Percentiles rank a stretch among this genome's conserved stretches.
Evolutionary conservation across 148 eudicot genomes (phyloP).

Genomic region (Cornus kousa): DNA sequence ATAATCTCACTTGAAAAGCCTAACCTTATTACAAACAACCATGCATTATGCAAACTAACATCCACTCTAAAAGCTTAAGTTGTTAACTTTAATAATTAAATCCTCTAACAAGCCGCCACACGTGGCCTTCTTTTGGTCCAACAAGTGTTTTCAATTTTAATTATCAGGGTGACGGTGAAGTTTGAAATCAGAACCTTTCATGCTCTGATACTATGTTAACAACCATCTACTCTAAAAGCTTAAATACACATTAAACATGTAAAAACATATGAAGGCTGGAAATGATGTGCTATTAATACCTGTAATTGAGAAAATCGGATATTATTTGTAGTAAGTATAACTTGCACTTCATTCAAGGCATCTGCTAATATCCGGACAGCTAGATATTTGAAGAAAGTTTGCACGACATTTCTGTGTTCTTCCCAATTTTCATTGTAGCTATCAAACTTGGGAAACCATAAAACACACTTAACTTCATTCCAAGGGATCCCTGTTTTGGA

Average conservation of each 20-base stretch:
- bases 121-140: too few species aligned
- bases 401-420: constrained; percentile 44
- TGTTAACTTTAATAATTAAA: too few species aligned
- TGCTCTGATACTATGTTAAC: too few species aligned
- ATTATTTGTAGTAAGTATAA: constrained; percentile 74
- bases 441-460: constrained; percentile 71
- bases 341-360: constrained; percentile 41
- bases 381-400: constrained; percentile 58
- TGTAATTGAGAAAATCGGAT: constrained; percentile 76
- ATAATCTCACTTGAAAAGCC: neutral
- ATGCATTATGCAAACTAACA: neutral
- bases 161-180: too few species aligned
- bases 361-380: constrained; percentile 59
- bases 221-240: too few species aligned
- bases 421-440: constrained; percentile 35
- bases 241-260: neutral
- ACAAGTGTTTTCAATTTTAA: too few species aligned
- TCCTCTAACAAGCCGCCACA: too few species aligned
- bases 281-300: constrained; percentile 38
- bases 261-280: neutral
- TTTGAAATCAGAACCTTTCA: neutral
- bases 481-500: constrained; percentile 53
- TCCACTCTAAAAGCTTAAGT: too few species aligned
- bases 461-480: constrained; percentile 54
- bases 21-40: neutral